Evolutionary conservation across 2,329 filamentous ascomycete species (phyloP), one percentile per base, ranked within the genome.

Genomic region (Alternaria sp.): DNA sequence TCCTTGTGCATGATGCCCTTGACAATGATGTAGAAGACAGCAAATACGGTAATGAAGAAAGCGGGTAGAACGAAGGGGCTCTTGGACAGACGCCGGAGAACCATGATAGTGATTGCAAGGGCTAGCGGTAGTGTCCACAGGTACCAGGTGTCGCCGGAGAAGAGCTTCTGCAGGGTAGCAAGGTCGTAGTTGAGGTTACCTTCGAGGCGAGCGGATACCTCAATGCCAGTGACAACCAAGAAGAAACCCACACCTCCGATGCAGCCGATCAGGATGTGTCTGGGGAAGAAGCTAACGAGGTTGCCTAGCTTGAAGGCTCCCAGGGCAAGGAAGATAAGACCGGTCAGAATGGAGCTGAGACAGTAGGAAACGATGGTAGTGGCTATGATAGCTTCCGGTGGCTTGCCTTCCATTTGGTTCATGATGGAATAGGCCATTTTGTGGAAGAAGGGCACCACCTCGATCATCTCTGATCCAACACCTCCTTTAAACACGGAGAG

Each of bases 181-280:
- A 93, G 79, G 68, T 95, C 88, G 77, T 97, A 97, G 68, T 92
- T 89, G 30, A 99, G 86, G 70, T 90, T 94, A 15, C 94, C 93
- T 43, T 96, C 90, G 25, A 99, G 84, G 54, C 95, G 89, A 23
- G 94, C 95, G 21, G 94, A 96, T 9, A 99, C 95, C 75, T 98
- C 95, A 61, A 99, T 88, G 23, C 93, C 96, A 7, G 96, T 99
- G 55, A 93, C 89, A 54, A 97, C 85, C 19, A 99, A 85, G 80
- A 99, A 99, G 87, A 93, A 97, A 6, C 96, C 96, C 9, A 99
- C 96, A 66, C 96, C 96, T 46, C 96, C 96, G 69, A 99, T 98
- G 75, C 96, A 99, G 58, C 96, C 96, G 66, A 97, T 97, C 30
- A 99, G 83, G 70, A 99, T 99, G 72, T 97, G 95, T 47, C 96